Evolutionary conservation across 1,284 basidiomycete species (phyloP), one percentile per base, ranked within the genome.

Genomic region (Porogramme epimiltina): DNA sequence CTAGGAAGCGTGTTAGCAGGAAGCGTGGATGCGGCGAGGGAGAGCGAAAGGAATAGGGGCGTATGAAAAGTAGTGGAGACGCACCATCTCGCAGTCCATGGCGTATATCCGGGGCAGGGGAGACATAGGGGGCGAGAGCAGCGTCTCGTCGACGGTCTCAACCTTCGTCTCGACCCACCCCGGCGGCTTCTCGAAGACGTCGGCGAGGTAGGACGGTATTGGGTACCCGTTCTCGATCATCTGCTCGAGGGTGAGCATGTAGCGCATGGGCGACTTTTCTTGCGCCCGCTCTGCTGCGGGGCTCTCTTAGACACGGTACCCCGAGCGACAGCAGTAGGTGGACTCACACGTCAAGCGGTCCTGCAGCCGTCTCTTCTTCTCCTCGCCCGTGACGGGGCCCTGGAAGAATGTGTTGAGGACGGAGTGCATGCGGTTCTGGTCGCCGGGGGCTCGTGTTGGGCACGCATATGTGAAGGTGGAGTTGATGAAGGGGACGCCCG

Each of bases 81-180:
- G 52, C 57, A 93, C 93, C 94, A 97, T 97, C 70, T 97, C 94
- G 68, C 95, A 98, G 74, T 97, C 95, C 37, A 97, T 78, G 3
- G 85, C 82, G 52, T 83, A 85, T 33, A 89, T 75, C 51, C 73
- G 76, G 6, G 76, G 65, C 34, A 40, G 70, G 50, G 26, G 75
- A 64, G 31, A 63, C 53, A 52, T 67, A 64, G 52, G 61, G 45
- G 49, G 66, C 56, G 65, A 24, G 34, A 51, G 33, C 41, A 56
- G 24, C 2, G 59, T 33, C 56, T 64, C 46, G 51, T 62, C 47
- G 52, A 56, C 65, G 18, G 55, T 50, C 0, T 68, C 65, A 51
- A 84, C 64, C 1, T 91, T 87, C 0, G 87, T 93, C 71, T 97
- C 91, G 9, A 90, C 73, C 85, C 82, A 89, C 20, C 75, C 84